phyloP scores from a whole-genome alignment of 2,329 filamentous ascomycete species.

The Fusarium siculi region DNA sequence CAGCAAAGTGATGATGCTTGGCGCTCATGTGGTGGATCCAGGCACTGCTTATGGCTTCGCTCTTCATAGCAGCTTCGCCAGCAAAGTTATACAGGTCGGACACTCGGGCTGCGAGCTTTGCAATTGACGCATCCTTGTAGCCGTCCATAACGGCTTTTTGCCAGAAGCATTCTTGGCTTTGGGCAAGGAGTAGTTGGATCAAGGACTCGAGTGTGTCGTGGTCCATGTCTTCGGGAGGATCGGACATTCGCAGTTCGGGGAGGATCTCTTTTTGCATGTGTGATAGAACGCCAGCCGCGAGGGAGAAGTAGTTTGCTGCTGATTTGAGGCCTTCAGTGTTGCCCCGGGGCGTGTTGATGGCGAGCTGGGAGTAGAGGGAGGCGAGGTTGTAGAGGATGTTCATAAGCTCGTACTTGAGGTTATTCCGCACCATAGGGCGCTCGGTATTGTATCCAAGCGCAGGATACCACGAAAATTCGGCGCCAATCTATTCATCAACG shows the following conservation, averaged over 20 bases:
- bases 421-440: slow-evolving; percentile 73
- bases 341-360: slow-evolving; percentile 79
- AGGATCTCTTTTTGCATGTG: slow-evolving; percentile 82
- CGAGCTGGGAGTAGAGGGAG: slow-evolving; percentile 92
- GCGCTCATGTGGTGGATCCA: slow-evolving; percentile 99
- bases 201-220: slow-evolving; percentile 84
- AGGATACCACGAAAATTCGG: slow-evolving; percentile 96
- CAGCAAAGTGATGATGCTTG: slow-evolving; percentile 97
- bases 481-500: slow-evolving; percentile 76
- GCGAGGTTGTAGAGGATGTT: slow-evolving; percentile 95
- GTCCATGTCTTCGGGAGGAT: slow-evolving; percentile 96
- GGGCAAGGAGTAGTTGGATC: slow-evolving; percentile 84
- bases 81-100: slow-evolving; percentile 90
- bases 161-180: slow-evolving; percentile 98
- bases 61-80: slow-evolving; percentile 87
- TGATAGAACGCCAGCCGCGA: slow-evolving; percentile 83
- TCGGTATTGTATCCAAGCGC: slow-evolving; percentile 90
- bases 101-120: slow-evolving; percentile 87
- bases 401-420: slow-evolving; percentile 83
- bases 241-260: slow-evolving; percentile 81
- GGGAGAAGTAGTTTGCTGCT: slow-evolving; percentile 90
- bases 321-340: slow-evolving; percentile 86
- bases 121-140: slow-evolving; percentile 91
- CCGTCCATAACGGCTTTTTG: slow-evolving; percentile 95
- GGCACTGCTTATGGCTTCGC: slow-evolving; percentile 87